Conservation (phyloP, 176 grass and related monocot genomes). For the Elaeis guineensis region DNA sequence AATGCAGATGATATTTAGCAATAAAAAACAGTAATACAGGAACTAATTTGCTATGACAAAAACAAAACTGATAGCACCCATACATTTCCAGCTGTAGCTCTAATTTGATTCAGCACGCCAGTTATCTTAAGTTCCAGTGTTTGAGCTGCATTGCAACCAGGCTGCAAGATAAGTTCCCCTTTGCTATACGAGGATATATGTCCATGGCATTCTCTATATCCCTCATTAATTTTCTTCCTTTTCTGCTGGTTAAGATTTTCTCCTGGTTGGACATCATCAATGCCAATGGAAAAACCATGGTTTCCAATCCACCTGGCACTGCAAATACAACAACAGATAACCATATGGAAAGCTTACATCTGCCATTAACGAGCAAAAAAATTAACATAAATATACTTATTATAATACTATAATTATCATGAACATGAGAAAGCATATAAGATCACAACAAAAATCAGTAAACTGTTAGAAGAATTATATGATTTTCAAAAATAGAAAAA, state of each 20-base stretch:
- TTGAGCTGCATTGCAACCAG: slow-evolving; percentile 62
- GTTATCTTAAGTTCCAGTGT: slow-evolving; percentile 70
- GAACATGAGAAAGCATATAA: not conserved
- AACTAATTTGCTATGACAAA: not conserved
- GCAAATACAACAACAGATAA: slow-evolving; percentile 9
- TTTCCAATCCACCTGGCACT: slow-evolving; percentile 99
- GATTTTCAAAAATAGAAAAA: no score
- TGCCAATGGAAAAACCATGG: slow-evolving; percentile 96
- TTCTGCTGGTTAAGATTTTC: slow-evolving; percentile 59
- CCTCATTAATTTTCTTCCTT: slow-evolving; percentile 55
- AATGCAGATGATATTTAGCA: not conserved
- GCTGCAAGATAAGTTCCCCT: slow-evolving; percentile 48
- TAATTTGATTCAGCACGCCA: slow-evolving; percentile 62
- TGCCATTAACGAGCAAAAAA: not conserved
- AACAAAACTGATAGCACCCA: slow-evolving; percentile 1
- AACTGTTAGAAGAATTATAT: no score
- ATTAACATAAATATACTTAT: no score
- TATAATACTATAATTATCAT: no score
- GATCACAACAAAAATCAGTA: not conserved
- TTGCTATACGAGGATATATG: slow-evolving; percentile 64
- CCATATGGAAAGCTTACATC: not conserved
- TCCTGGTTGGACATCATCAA: slow-evolving; percentile 87
- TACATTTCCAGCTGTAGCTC: slow-evolving; percentile 61
- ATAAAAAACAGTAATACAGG: not conserved
- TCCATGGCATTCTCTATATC: slow-evolving; percentile 62